Percentiles rank a stretch among this genome's conserved stretches.
Conservation (phyloP, 352 stramenopile genomes). For the Elongisporangium undulatum region DNA sequence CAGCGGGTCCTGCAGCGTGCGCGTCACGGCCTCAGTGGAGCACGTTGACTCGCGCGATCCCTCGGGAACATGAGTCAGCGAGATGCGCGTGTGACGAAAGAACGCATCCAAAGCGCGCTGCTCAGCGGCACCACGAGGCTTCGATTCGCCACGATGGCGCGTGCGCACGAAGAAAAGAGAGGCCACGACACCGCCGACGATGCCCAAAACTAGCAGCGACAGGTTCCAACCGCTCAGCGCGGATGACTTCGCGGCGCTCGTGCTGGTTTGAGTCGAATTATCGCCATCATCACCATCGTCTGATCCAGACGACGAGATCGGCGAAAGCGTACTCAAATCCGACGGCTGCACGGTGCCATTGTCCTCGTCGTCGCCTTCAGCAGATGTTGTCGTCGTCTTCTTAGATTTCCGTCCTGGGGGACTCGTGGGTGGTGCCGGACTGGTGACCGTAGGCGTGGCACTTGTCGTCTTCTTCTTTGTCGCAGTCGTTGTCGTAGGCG, state of each 20-base stretch:
- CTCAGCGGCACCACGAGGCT: constrained; percentile 26
- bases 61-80: constrained; percentile 10
- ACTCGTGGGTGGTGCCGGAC: constrained; percentile 5
- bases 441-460: constrained; percentile 6
- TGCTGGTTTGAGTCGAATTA: constrained; percentile 14
- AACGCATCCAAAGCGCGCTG: constrained; percentile 48
- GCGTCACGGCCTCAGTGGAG: constrained; percentile 4
- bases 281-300: constrained; percentile 4
- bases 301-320: constrained; percentile 19
- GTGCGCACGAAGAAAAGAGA: constrained; percentile 60
- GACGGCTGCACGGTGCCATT: constrained; percentile 6
- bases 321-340: constrained; percentile 24
- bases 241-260: constrained; percentile 9
- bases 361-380: constrained; percentile 2
- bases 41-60: constrained; percentile 1
- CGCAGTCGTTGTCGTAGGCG: constrained; percentile 6
- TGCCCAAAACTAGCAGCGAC: constrained; percentile 34
- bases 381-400: constrained; percentile 5
- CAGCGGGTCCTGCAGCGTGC: constrained; percentile 21
- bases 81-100: constrained; percentile 44
- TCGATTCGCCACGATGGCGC: constrained; percentile 16
- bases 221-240: constrained; percentile 33
- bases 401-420: constrained; percentile 5
- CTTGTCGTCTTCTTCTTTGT: constrained; percentile 3
- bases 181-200: constrained; percentile 36